phyloP scores from a whole-genome alignment of 306 rosid genomes.

The Calophaca sinica region DNA sequence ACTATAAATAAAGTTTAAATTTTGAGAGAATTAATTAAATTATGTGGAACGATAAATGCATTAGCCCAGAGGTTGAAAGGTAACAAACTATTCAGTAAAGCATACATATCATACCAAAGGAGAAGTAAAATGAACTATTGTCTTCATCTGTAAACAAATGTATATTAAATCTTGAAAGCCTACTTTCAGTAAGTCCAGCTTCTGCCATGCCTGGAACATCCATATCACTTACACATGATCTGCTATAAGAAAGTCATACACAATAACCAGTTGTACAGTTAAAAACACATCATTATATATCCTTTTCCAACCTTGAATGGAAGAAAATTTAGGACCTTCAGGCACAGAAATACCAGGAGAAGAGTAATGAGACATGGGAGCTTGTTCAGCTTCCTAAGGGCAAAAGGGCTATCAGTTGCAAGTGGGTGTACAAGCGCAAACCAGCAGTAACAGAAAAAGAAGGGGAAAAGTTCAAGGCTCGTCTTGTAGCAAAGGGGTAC shows the following conservation, averaged over 20 bases:
- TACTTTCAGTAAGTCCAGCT: slow-evolving; percentile 85
- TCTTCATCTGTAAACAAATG: slow-evolving; percentile 60
- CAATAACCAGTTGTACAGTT: no score
- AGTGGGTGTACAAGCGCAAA: no score
- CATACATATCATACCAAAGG: slow-evolving; percentile 75
- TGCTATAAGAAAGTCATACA: neutral
- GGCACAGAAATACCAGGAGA: slow-evolving; percentile 88
- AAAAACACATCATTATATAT: slow-evolving; percentile 23
- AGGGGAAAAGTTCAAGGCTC: no score
- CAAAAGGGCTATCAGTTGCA: no score
- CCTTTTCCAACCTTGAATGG: slow-evolving; percentile 74
- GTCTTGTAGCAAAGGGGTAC: no score
- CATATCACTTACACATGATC: slow-evolving; percentile 3
- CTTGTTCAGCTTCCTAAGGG: no score
- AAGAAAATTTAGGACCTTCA: slow-evolving; percentile 78
- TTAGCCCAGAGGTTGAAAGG: neutral
- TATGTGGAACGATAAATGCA: no score
- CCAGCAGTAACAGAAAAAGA: no score
- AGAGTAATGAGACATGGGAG: no score
- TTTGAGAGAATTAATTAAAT: no score
- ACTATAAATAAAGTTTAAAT: no score
- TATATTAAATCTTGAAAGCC: slow-evolving; percentile 69
- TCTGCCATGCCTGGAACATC: slow-evolving; percentile 79
- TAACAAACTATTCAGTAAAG: slow-evolving; percentile 21
- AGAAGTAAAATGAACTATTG: slow-evolving; percentile 61